Evolutionary conservation across 2,329 filamentous ascomycete species (phyloP).

Genomic region (Pseudogymnoascus sp.): DNA sequence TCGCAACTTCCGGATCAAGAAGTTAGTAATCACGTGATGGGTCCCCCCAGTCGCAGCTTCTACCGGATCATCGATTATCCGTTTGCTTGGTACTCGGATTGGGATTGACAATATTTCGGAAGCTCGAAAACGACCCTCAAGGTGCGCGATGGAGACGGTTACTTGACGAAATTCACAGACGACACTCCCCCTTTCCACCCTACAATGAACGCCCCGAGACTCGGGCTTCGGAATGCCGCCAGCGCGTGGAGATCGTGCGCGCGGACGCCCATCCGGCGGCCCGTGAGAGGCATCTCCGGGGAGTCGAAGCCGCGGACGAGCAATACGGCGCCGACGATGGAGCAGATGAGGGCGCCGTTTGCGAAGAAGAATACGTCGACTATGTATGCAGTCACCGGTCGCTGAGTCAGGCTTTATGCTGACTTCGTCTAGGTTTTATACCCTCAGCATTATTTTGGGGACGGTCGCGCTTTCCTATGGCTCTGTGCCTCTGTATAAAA

Average conservation of each 20-base stretch:
- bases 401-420: neutral
- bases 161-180: constrained; percentile 6
- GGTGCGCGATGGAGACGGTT: constrained; percentile 8
- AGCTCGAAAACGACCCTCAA: neutral
- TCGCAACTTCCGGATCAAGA: neutral
- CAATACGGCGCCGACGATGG: constrained; percentile 47
- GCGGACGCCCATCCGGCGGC: constrained; percentile 5
- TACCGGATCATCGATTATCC: neutral
- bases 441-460: constrained; percentile 68
- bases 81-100: neutral
- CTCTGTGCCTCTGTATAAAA: constrained; percentile 81
- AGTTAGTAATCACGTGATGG: neutral
- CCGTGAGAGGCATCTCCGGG: neutral
- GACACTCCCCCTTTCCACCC: neutral
- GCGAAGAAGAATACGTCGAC: constrained; percentile 61
- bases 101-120: constrained; percentile 2
- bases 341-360: constrained; percentile 56
- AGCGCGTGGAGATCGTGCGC: neutral
- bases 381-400: constrained; percentile 38
- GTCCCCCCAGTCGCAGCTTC: neutral
- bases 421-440: constrained; percentile 54
- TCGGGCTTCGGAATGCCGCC: neutral
- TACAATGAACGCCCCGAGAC: neutral
- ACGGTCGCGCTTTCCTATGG: constrained; percentile 76
- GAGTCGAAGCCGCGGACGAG: neutral